phyloP scores from a whole-genome alignment of 371 early-diverging fungal genomes.

The Syncephalastrum monosporum region DNA sequence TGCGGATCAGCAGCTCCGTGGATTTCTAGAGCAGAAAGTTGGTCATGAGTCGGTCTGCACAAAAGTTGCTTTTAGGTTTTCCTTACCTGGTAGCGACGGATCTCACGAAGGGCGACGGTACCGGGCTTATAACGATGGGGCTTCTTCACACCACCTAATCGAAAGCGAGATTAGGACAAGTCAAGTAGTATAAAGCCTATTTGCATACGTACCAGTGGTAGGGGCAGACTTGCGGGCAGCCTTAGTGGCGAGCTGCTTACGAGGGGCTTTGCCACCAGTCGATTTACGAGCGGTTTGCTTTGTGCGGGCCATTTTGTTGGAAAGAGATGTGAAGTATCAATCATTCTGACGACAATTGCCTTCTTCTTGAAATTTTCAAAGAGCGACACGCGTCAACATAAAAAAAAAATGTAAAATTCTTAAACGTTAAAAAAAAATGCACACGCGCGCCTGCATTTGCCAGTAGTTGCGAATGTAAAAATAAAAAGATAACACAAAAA shows the following conservation, averaged over 20 bases:
- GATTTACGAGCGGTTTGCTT: conserved; percentile 99
- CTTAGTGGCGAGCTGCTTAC: conserved; percentile 98
- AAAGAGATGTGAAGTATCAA: neutral
- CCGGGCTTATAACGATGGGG: conserved; percentile 86
- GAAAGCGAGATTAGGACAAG: no score
- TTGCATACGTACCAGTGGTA: conserved; percentile 22
- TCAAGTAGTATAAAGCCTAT: no score
- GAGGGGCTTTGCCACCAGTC: conserved; percentile 98
- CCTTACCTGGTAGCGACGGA: conserved; percentile 87
- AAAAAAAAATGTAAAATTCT: no score
- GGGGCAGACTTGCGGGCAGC: conserved; percentile 68
- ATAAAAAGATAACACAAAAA: no score
- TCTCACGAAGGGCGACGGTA: conserved; percentile 95
- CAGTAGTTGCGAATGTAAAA: no score
- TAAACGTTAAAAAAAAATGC: no score
- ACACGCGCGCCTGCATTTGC: no score
- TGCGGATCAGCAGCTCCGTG: conserved; percentile 97
- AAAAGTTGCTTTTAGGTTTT: no score
- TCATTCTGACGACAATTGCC: no score
- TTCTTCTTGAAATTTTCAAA: no score
- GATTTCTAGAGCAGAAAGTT: conserved; percentile 56
- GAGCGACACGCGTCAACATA: no score
- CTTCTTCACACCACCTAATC: conserved; percentile 65
- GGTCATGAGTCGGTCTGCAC: no score
- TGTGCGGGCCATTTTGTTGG: conserved; percentile 86